Base-by-base conservation (phyloP, 2,329 filamentous ascomycete genomes). In the Epichloe gansuensis region DNA sequence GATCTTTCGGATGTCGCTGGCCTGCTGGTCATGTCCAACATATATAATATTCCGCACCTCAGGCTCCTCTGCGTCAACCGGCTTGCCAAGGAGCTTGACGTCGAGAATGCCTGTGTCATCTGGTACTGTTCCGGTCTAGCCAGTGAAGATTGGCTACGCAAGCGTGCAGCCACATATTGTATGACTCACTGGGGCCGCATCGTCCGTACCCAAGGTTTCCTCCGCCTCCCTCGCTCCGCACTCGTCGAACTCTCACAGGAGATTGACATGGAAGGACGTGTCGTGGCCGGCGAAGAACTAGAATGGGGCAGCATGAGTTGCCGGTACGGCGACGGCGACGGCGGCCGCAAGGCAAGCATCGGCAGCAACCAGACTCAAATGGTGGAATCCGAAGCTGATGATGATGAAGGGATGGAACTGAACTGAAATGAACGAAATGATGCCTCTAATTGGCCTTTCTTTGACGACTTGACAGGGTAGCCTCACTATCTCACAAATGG, bases 1-100 rank as follows among this genome's bases (percentile, higher is more conserved):
- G 78, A 84, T 47, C 79, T 96, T 21, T 81, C 84, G 34, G 90
- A 96, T 59, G 89, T 97, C 13, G 91, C 93, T 0, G 91, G 93
- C 8, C 81, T 98, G 67, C 77, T 98, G 3, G 91, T 98, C 57
- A 94, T 98, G 87, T 89, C 89, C 43, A 96, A 97, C 66, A 87
- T 97, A 46, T 98, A 98, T 71, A 91, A 96, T 64, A 94, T 98
- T 72, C 90, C 90, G 1, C 89, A 93, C 59, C 80, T 98, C 25
- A 86, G 91, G 21, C 78, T 95, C 7, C 76, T 97, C 1, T 96
- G 91, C 65, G 87, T 97, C 51, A 91, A 95, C 64, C 81, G 93
- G 8, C 77, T 98, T 3, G 85, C 87, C 52, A 86, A 88, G 55
- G 93, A 98, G 64, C 78, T 98, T 3, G 91, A 97, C 64, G 85